Evolutionary conservation across 768 basidiomycete species (phyloP).

Genomic region (Ephemerocybe angulata): DNA sequence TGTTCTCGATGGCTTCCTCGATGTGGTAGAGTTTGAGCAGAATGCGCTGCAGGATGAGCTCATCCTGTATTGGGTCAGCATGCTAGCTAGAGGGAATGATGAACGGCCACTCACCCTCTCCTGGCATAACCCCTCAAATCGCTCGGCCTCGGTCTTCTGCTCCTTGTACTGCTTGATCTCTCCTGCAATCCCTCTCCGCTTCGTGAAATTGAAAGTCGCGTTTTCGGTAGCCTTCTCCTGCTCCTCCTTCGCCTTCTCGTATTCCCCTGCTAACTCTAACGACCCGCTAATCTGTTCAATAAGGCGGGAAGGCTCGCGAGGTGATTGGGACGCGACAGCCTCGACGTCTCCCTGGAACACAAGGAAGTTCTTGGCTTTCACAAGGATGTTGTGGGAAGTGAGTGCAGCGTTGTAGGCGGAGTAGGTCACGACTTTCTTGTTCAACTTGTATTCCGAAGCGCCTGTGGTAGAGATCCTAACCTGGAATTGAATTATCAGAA

Average conservation of each 20-base stretch:
- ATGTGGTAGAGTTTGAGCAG: slow-evolving; percentile 90
- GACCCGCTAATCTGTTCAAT: slow-evolving; percentile 97
- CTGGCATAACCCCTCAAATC: slow-evolving; percentile 74
- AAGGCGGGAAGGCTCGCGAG: slow-evolving; percentile 82
- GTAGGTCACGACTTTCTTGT: slow-evolving; percentile 78
- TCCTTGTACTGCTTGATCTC: slow-evolving; percentile 98
- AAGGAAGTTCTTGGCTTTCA: slow-evolving; percentile 98
- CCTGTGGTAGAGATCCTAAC: slow-evolving; percentile 82
- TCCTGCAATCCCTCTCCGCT: slow-evolving; percentile 86
- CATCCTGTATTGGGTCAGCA: slow-evolving; percentile 49
- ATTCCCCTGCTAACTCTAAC: slow-evolving; percentile 81
- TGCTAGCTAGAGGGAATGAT: slow-evolving; percentile 1
- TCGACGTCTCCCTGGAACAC: slow-evolving; percentile 99
- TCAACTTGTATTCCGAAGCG: slow-evolving; percentile 87
- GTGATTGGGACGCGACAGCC: slow-evolving; percentile 91
- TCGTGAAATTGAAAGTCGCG: slow-evolving; percentile 92
- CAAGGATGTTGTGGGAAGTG: slow-evolving; percentile 87
- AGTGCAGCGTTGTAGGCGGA: slow-evolving; percentile 86
- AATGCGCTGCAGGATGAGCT: slow-evolving; percentile 74
- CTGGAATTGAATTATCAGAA: slow-evolving; percentile 4
- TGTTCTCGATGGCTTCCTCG: slow-evolving; percentile 73
- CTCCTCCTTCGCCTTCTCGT: slow-evolving; percentile 82
- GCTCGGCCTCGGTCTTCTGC: slow-evolving; percentile 89
- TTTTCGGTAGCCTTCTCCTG: slow-evolving; percentile 92
- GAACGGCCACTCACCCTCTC: slow-evolving; percentile 56